Conservation (phyloP, 2,329 filamentous ascomycete genomes). For the Penicillium sp. region DNA sequence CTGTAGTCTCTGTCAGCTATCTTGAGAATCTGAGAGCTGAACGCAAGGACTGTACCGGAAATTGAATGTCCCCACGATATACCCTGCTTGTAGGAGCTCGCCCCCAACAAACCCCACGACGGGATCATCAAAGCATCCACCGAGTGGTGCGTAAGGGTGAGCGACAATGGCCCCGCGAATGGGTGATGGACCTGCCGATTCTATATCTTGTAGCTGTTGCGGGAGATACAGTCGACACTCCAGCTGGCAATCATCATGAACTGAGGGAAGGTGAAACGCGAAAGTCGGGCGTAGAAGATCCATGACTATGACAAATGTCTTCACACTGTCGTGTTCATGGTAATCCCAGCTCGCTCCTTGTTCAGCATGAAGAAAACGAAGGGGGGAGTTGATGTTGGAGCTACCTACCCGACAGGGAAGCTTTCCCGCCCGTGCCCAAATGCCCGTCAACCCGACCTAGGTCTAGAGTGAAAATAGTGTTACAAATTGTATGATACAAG, state of each 20-base stretch:
- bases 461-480: neutral
- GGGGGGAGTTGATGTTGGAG: constrained; percentile 1
- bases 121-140: constrained; percentile 81
- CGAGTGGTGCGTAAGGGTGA: constrained; percentile 88
- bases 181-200: constrained; percentile 34
- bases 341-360: neutral
- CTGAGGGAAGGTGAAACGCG: constrained; percentile 78
- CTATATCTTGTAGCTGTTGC: constrained; percentile 31
- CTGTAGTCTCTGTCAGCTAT: constrained; percentile 51
- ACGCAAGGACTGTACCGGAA: constrained; percentile 65
- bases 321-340: neutral
- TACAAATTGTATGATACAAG: no score
- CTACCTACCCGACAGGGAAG: constrained; percentile 3
- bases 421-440: constrained; percentile 4
- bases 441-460: neutral
- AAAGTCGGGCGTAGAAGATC: constrained; percentile 42
- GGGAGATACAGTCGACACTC: constrained; percentile 85
- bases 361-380: neutral
- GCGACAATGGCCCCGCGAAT: constrained; percentile 69
- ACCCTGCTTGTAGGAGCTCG: constrained; percentile 70
- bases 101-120: constrained; percentile 70
- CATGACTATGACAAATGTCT: constrained; percentile 33
- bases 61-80: constrained; percentile 84
- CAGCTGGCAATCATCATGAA: constrained; percentile 75
- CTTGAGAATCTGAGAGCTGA: neutral